A percentile compares a stretch with the other conserved stretches of the same genome.
Conservation (phyloP, 2,329 filamentous ascomycete genomes). For the Penicillium freii region DNA sequence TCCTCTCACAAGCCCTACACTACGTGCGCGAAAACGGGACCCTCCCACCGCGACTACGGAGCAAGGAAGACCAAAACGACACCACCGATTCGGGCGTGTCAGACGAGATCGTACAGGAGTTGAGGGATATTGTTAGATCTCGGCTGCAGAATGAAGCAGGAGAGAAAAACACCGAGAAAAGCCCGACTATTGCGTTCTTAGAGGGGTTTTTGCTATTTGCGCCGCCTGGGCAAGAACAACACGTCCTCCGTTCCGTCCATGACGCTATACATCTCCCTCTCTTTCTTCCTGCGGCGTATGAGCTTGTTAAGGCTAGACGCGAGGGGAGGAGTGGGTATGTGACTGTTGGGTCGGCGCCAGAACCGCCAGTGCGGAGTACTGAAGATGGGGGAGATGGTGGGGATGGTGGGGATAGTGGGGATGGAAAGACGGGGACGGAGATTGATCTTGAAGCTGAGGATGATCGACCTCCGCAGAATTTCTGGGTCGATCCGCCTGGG, state of each 20-base stretch:
- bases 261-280: conserved; percentile 67
- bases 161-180: not conserved
- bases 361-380: conserved; percentile 12
- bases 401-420: not conserved
- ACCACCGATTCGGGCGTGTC: conserved; percentile 45
- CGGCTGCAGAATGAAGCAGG: not conserved
- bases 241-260: conserved; percentile 32
- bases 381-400: not conserved
- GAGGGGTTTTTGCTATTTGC: conserved; percentile 88
- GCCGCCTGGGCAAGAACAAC: conserved; percentile 29
- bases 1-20: conserved; percentile 64
- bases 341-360: conserved; percentile 43
- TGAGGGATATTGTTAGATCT: conserved; percentile 25
- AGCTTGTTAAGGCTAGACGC: conserved; percentile 41
- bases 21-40: conserved; percentile 68
- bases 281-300: conserved; percentile 70
- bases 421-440: not conserved
- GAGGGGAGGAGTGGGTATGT: conserved; percentile 48
- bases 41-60: conserved; percentile 50
- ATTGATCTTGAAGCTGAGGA: conserved; percentile 33
- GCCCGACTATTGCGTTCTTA: conserved; percentile 63
- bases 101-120: conserved; percentile 23
- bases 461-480: conserved; percentile 61
- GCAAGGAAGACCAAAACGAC: conserved; percentile 60
- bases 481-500: conserved; percentile 91